These are phyloP conservation scores for Insectozyma bohioensis DNA, from an alignment of 1,139 yeast species.

Conservation along the genomic window DNA sequence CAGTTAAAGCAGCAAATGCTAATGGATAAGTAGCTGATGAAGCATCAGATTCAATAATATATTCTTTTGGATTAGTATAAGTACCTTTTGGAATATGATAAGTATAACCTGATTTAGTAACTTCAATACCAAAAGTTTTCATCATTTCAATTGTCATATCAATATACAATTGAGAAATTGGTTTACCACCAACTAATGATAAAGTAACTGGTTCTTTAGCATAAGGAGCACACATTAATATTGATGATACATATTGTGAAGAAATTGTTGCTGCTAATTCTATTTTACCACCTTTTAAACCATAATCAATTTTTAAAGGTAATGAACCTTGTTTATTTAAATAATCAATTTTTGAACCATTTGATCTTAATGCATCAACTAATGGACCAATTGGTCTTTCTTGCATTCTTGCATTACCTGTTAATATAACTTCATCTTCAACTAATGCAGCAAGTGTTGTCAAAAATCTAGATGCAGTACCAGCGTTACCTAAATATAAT, in stretches of 20 bases:
- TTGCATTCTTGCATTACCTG: conserved; percentile 97
- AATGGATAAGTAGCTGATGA: conserved; percentile 97
- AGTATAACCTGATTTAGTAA: conserved; percentile 74
- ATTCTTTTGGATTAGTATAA: conserved; percentile 78
- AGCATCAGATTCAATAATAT: conserved; percentile 96
- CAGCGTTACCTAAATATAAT: conserved; percentile 93
- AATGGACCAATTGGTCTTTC: conserved; percentile 97
- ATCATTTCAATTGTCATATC: conserved; percentile 98
- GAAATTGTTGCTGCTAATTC: conserved; percentile 95
- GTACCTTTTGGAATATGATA: conserved; percentile 86
- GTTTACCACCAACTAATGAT: conserved; percentile 91
- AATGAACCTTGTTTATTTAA: conserved; percentile 77
- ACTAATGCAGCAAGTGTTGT: conserved; percentile 90
- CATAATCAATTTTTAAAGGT: conserved; percentile 68
- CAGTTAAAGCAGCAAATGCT: conserved; percentile 98
- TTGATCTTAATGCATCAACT: conserved; percentile 81
- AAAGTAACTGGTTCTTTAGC: conserved; percentile 87
- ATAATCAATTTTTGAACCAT: conserved; percentile 76
- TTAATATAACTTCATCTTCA: conserved; percentile 54
- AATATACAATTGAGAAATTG: conserved; percentile 91
- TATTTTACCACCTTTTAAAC: conserved; percentile 85
- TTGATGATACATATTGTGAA: conserved; percentile 95
- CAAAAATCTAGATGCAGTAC: conserved; percentile 94
- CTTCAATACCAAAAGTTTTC: conserved; percentile 83
- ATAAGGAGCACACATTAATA: conserved; percentile 97